Evolutionary conservation across 1,139 yeast genomes (phyloP).

Genomic region (Debaryomyces sp.): DNA sequence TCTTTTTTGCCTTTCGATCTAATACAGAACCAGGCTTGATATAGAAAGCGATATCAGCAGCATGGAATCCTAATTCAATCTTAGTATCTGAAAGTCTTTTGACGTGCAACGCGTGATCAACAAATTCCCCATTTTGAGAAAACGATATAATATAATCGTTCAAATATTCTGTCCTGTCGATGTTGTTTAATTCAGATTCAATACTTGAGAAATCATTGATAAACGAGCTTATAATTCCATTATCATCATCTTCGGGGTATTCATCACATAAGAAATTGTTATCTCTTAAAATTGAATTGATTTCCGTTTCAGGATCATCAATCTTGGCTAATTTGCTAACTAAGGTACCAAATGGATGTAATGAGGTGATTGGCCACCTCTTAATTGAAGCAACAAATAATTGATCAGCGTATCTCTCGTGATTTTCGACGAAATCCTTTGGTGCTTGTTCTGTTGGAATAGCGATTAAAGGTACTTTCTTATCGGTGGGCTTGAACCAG

Average conservation of each 20-base stretch:
- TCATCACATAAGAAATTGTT: constrained; percentile 90
- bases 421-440: constrained; percentile 89
- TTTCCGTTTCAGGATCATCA: constrained; percentile 76
- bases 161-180: constrained; percentile 57
- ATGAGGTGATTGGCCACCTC: constrained; percentile 98
- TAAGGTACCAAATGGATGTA: constrained; percentile 96
- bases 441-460: constrained; percentile 99
- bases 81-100: constrained; percentile 59
- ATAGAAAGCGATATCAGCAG: constrained; percentile 74
- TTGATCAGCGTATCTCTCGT: constrained; percentile 77
- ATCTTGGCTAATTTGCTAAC: constrained; percentile 84
- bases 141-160: constrained; percentile 70
- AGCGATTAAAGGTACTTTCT: constrained; percentile 95
- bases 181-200: constrained; percentile 36
- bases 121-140: constrained; percentile 58
- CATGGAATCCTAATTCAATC: constrained; percentile 78
- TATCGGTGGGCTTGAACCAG: constrained; percentile 98
- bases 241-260: constrained; percentile 56
- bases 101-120: constrained; percentile 82
- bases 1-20: constrained; percentile 88
- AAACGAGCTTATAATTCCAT: constrained; percentile 19
- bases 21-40: constrained; percentile 71
- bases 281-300: constrained; percentile 88
- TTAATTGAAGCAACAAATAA: constrained; percentile 93
- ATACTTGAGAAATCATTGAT: constrained; percentile 40